A percentile compares a stretch with the other conserved stretches of the same genome.
These are phyloP conservation scores for Huntiella abstrusa DNA, from an alignment of 2,329 filamentous ascomycete genomes.

Conservation along the genomic window DNA sequence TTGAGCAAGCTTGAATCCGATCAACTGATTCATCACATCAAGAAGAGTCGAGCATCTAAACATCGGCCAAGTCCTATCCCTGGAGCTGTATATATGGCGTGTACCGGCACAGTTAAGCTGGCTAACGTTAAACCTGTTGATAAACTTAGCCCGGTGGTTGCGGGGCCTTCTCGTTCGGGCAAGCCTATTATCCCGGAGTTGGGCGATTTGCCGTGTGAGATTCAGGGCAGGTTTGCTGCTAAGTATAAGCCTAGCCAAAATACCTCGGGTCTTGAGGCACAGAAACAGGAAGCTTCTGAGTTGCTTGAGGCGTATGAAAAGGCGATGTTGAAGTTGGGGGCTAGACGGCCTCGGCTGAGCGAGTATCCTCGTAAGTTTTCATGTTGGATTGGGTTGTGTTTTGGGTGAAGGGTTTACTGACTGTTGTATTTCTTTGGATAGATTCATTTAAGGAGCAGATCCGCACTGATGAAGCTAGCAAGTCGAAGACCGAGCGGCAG, in stretches of 20 bases:
- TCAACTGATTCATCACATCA: slow-evolving; percentile 21
- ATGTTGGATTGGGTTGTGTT: neutral
- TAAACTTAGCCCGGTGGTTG: slow-evolving; percentile 25
- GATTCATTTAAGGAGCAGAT: slow-evolving; percentile 28
- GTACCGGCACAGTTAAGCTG: slow-evolving; percentile 22
- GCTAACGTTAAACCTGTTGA: slow-evolving; percentile 26
- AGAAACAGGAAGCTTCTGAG: slow-evolving; percentile 22
- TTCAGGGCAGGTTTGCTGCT: slow-evolving; percentile 24
- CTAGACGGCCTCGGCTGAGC: slow-evolving; percentile 26
- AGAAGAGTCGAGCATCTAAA: slow-evolving; percentile 21
- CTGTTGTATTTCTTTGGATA: slow-evolving; percentile 6
- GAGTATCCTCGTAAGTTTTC: slow-evolving; percentile 23
- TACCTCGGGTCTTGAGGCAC: slow-evolving; percentile 23
- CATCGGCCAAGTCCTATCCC: slow-evolving; percentile 21
- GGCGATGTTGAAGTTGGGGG: slow-evolving; percentile 24
- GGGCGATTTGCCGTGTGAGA: slow-evolving; percentile 24
- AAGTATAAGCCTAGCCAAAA: slow-evolving; percentile 23
- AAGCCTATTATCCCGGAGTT: slow-evolving; percentile 22
- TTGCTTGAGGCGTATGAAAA: slow-evolving; percentile 24
- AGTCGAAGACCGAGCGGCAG: slow-evolving; percentile 27
- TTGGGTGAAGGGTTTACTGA: neutral
- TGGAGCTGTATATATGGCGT: slow-evolving; percentile 22
- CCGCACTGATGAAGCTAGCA: slow-evolving; percentile 26
- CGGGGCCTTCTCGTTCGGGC: slow-evolving; percentile 22
- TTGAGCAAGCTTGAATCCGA: slow-evolving; percentile 13